phyloP scores from a whole-genome alignment of 2,329 filamentous ascomycete genomes.

The Camptophora hylomeconis region DNA sequence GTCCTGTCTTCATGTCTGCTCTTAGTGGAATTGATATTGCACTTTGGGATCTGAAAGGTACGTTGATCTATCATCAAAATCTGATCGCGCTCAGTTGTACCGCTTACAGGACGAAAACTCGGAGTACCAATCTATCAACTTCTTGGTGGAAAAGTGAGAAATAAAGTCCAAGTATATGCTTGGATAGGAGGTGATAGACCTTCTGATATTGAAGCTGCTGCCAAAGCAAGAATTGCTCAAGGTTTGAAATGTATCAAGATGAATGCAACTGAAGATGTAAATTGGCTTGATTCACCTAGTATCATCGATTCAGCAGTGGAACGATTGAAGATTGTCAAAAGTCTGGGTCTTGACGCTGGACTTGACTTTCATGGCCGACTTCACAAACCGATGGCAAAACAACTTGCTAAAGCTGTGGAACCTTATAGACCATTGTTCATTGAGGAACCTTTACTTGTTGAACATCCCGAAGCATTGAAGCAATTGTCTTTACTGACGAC shows the following conservation, averaged over 20 bases:
- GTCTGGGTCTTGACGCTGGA: slow-evolving; percentile 56
- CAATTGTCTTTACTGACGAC: slow-evolving; percentile 42
- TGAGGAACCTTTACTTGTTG: slow-evolving; percentile 56
- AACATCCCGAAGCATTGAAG: slow-evolving; percentile 51
- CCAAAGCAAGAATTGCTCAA: slow-evolving; percentile 28
- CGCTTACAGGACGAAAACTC: slow-evolving; percentile 30
- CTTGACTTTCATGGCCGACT: slow-evolving; percentile 67
- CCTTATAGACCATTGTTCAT: slow-evolving; percentile 57
- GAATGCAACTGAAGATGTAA: slow-evolving; percentile 61
- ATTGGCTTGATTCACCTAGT: slow-evolving; percentile 60
- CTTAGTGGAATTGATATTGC: slow-evolving; percentile 68
- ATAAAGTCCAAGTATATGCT: slow-evolving; percentile 55
- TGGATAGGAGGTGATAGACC: slow-evolving; percentile 65
- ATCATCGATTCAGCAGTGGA: slow-evolving; percentile 51
- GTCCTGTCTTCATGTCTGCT: slow-evolving; percentile 69
- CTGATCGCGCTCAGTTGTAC: slow-evolving; percentile 22
- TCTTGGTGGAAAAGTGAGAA: slow-evolving; percentile 58
- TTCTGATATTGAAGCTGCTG: slow-evolving; percentile 50
- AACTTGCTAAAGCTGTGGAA: slow-evolving; percentile 51
- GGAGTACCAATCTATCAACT: slow-evolving; percentile 60
- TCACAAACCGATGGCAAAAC: slow-evolving; percentile 63
- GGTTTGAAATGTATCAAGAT: slow-evolving; percentile 45
- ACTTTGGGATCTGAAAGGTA: slow-evolving; percentile 62
- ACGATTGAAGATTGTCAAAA: slow-evolving; percentile 55
- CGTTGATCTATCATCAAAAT: no score